Base-by-base conservation (phyloP, 352 stramenopile species). In the Blastocystis hominis region DNA sequence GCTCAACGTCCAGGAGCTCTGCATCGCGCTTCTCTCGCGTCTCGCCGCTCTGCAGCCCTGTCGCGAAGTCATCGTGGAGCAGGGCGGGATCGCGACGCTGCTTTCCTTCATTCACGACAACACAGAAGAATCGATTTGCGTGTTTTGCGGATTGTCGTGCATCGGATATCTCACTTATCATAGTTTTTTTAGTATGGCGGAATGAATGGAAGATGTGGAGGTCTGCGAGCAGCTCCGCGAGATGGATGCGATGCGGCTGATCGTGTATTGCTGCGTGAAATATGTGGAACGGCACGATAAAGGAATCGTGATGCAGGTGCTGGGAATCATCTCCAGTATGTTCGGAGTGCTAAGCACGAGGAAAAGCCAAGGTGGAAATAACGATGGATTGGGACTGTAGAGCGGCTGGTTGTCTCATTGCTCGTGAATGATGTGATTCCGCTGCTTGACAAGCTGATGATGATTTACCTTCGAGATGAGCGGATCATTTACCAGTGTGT, bases 131-230 rank as follows among this genome's bases (percentile, higher is more conserved):
- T 38, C 72, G 30, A 50, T 7, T 34, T 9, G 64, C 34, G 56
- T 84, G 15, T 66, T 84, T n/a, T 84, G 72, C 66, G 72, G 72
- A 54, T 66, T 84, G 30, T 56, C 56, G 13, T 84, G 72, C 47
- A 20, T 84, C 1, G 54, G 54, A 7, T 84, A 84, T 44, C 36
- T 84, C 2, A 7, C 50, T 7, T 63, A 69, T 47, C 46, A 68
- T 6, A 84, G 72, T 84, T 10, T 13, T 10, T 46, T 42, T 44
- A 5, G 9, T 50, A 15, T 10, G 15, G 13, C n/a, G 34, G 17
- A 6, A 36, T 84, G 1, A 36, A 5, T 17, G 1, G 20, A 68
- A 84, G 72, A 84, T 44, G 64, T 68, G 24, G 38, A 24, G 24
- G 72, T 68, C 2, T 84, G 72, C 36, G 42, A 1, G 5, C 7